Conservation (phyloP, 257 asterid genomes). For the Leonotis leonurus region DNA sequence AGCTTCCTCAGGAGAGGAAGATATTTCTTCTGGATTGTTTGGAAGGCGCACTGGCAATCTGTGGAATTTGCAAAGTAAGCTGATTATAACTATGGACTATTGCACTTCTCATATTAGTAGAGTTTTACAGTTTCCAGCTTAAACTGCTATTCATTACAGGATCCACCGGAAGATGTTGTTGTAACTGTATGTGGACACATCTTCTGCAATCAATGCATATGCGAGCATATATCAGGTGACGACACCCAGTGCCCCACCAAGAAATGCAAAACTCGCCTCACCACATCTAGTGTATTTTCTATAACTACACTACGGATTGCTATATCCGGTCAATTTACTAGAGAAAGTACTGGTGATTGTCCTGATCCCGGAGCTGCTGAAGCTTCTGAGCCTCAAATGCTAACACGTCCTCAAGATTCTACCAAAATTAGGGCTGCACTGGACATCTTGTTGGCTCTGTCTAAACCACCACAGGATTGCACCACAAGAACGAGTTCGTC, state of each 20-base stretch:
- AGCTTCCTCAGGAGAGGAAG: conserved; percentile 66
- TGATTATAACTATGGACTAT: too few relatives aligned
- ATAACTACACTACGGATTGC: conserved; percentile 47
- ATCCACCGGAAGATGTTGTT: conserved; percentile 95
- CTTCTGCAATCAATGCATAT: conserved; percentile 90
- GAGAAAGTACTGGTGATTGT: too few relatives aligned
- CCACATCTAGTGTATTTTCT: conserved; percentile 51
- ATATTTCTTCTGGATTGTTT: conserved; percentile 62
- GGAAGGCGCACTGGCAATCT: conserved; percentile 79
- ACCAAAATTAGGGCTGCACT: conserved; percentile 89
- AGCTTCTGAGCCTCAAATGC: conserved; percentile 31
- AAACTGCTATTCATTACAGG: conserved; percentile 40
- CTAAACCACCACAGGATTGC: conserved; percentile 33
- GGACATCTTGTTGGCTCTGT: conserved; percentile 52
- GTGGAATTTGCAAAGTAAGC: conserved; percentile 90
- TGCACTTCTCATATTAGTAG: too few relatives aligned
- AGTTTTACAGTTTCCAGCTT: too few relatives aligned
- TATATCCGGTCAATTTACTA: conserved; percentile 44
- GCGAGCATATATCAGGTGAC: conserved; percentile 76
- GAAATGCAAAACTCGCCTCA: conserved; percentile 63
- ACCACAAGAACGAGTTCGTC: conserved; percentile 20
- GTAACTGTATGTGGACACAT: conserved; percentile 88
- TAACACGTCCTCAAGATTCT: conserved; percentile 50
- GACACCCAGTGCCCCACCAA: conserved; percentile 72
- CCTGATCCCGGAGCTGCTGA: conserved; percentile 25